A percentile compares a stretch with the other conserved stretches of the same genome.
phyloP scores from a whole-genome alignment of 2,329 filamentous ascomycete species.

The Fusarium sp. region DNA sequence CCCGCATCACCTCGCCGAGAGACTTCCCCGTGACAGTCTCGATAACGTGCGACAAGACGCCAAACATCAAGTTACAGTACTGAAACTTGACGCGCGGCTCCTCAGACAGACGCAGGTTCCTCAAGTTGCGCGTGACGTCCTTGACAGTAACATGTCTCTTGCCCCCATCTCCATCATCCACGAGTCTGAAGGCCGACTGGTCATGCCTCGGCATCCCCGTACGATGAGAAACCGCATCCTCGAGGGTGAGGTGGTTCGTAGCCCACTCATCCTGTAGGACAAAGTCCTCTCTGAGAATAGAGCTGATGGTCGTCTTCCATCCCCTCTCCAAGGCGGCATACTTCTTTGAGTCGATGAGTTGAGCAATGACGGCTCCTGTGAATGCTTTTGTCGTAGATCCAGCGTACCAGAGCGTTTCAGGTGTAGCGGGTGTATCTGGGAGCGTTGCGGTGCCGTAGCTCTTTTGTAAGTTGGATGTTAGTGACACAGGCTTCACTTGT shows the following conservation, averaged over 20 bases:
- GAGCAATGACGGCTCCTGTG: slow-evolving; percentile 61
- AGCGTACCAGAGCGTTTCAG: slow-evolving; percentile 64
- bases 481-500: neutral
- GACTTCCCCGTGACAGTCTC: slow-evolving; percentile 53
- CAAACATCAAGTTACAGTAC: slow-evolving; percentile 65
- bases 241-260: slow-evolving; percentile 62
- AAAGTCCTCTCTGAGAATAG: slow-evolving; percentile 64
- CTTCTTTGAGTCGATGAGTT: slow-evolving; percentile 59
- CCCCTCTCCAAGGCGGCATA: slow-evolving; percentile 46
- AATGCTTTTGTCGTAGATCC: slow-evolving; percentile 69
- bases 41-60: slow-evolving; percentile 57
- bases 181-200: slow-evolving; percentile 20
- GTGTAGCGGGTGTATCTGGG: slow-evolving; percentile 54
- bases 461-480: slow-evolving; percentile 21
- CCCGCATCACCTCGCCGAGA: slow-evolving; percentile 55
- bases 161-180: slow-evolving; percentile 46
- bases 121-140: slow-evolving; percentile 56
- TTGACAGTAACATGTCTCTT: slow-evolving; percentile 43
- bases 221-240: slow-evolving; percentile 66
- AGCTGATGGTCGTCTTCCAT: slow-evolving; percentile 61
- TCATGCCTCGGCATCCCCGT: slow-evolving; percentile 62
- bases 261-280: slow-evolving; percentile 59
- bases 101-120: slow-evolving; percentile 56
- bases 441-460: slow-evolving; percentile 46
- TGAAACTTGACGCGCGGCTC: slow-evolving; percentile 59